Evolutionary conservation across 23 red algal genomes (phyloP).

Genomic region (Rhodosorus marinus): DNA sequence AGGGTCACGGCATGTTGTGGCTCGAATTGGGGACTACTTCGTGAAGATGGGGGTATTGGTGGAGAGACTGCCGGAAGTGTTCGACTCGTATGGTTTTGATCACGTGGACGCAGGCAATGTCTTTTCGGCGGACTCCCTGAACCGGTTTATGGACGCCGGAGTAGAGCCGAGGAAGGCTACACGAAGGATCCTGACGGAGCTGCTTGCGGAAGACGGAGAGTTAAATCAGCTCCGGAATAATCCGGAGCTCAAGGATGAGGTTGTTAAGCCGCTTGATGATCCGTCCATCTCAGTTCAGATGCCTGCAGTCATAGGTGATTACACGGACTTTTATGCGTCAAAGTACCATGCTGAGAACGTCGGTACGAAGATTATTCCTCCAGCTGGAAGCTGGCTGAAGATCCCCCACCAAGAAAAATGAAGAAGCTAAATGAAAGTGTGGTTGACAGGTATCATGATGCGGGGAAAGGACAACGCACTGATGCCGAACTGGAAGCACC

Average conservation of each 20-base stretch:
- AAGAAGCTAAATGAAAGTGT: too few species aligned
- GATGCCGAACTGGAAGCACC: conserved; percentile 47
- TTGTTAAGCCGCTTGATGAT: conserved; percentile 3
- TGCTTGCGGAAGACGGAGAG: conserved; percentile 6
- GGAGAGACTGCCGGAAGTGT: neutral
- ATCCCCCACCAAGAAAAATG: too few species aligned
- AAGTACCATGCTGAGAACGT: conserved; percentile 39
- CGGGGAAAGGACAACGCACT: conserved; percentile 49
- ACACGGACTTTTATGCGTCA: conserved; percentile 75
- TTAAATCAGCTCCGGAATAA: neutral
- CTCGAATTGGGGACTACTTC: conserved; percentile 45
- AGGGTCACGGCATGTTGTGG: conserved; percentile 4
- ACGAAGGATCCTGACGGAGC: conserved; percentile 7
- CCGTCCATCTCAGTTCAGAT: conserved; percentile 7
- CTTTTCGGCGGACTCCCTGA: conserved; percentile 9
- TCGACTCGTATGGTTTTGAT: too few species aligned
- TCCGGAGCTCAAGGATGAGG: neutral
- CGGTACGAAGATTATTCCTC: too few species aligned
- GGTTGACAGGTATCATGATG: too few species aligned
- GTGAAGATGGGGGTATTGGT: conserved; percentile 18
- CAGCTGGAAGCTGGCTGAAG: too few species aligned
- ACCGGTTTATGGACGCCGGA: conserved; percentile 22
- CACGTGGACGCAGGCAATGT: neutral
- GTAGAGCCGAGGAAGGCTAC: conserved; percentile 6
- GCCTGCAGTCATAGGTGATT: conserved; percentile 47